A percentile compares a stretch with the other conserved stretches of the same genome.
These are phyloP conservation scores for Candida oleophila DNA, from an alignment of 805 yeast species.

Conservation along the genomic window DNA sequence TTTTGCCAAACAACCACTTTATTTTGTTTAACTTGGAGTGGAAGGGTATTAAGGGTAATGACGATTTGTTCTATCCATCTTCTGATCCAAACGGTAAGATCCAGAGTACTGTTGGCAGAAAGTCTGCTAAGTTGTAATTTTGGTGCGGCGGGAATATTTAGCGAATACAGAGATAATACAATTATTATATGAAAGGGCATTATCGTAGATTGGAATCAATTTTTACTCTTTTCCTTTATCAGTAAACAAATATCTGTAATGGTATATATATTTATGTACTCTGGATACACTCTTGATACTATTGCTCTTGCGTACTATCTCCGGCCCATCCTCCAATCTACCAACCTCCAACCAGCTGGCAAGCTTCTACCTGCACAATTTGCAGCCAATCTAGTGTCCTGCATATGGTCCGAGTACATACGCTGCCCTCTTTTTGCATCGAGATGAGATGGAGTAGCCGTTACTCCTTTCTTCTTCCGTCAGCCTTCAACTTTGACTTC, in stretches of 20 bases:
- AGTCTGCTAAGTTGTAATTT: conserved; percentile 50
- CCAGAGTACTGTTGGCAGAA: conserved; percentile 80
- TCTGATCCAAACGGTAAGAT: conserved; percentile 93
- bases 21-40: conserved; percentile 76
- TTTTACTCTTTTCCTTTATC: no score
- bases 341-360: no score
- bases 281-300: no score
- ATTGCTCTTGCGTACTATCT: no score
- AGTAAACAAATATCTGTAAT: no score
- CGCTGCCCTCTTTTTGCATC: background rate
- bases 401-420: background rate
- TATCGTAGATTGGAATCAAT: no score
- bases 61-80: conserved; percentile 83
- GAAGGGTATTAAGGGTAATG: conserved; percentile 80
- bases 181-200: no score
- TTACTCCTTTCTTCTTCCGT: background rate
- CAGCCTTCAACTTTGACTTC: background rate
- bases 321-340: no score
- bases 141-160: no score
- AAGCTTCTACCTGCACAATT: background rate
- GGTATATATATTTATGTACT: no score
- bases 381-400: background rate
- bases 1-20: conserved; percentile 90
- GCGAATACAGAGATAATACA: no score
- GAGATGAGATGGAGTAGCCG: background rate